Evolutionary conservation across 1,139 yeast species (phyloP).

Genomic region (Saccharomycopsis hybrid): DNA sequence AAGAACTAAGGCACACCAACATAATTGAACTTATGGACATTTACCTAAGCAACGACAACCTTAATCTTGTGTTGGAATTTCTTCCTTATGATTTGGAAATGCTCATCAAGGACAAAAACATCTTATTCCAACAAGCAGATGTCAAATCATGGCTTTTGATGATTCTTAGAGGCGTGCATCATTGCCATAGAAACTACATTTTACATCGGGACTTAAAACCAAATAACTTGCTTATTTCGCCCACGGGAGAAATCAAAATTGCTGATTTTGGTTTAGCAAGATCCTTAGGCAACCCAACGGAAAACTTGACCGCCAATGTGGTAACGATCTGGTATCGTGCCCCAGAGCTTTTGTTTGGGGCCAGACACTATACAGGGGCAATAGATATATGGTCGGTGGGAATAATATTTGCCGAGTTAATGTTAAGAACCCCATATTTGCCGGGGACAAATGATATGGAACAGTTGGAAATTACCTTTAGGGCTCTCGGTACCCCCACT

Average conservation of each 20-base stretch:
- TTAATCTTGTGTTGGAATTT: slow-evolving; percentile 68
- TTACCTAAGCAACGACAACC: slow-evolving; percentile 68
- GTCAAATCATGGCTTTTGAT: slow-evolving; percentile 90
- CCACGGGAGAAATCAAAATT: slow-evolving; percentile 78
- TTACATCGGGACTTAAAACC: slow-evolving; percentile 88
- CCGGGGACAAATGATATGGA: slow-evolving; percentile 90
- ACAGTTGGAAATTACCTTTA: slow-evolving; percentile 84
- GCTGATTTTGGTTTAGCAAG: slow-evolving; percentile 98
- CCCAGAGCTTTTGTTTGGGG: slow-evolving; percentile 86
- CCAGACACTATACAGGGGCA: slow-evolving; percentile 81
- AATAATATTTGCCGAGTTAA: slow-evolving; percentile 89
- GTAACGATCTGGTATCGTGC: slow-evolving; percentile 98
- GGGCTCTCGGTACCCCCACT: slow-evolving; percentile 94
- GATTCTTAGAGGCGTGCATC: slow-evolving; percentile 92
- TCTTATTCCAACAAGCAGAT: slow-evolving; percentile 80
- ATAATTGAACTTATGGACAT: slow-evolving; percentile 87
- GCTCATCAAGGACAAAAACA: slow-evolving; percentile 70
- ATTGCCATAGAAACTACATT: slow-evolving; percentile 86
- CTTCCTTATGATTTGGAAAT: slow-evolving; percentile 89
- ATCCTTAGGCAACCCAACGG: slow-evolving; percentile 70
- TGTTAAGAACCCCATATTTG: slow-evolving; percentile 89
- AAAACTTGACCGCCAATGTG: slow-evolving; percentile 82
- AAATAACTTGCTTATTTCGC: slow-evolving; percentile 73
- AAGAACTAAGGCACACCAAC: slow-evolving; percentile 76
- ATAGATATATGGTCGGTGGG: slow-evolving; percentile 95